Conservation (phyloP, 2,329 filamentous ascomycete species). For the Huntiella moniliformis region DNA sequence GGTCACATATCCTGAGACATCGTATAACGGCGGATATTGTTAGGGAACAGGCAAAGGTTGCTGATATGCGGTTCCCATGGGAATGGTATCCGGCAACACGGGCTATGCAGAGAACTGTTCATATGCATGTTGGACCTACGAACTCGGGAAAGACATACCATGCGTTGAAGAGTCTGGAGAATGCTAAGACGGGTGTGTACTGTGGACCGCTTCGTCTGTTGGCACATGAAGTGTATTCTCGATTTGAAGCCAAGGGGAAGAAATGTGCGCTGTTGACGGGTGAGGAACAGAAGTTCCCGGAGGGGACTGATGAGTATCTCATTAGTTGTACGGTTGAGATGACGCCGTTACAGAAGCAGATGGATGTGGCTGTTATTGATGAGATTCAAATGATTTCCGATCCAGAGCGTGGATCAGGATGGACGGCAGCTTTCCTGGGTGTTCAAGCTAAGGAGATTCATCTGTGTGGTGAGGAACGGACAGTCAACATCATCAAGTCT, state of each 20-base stretch:
- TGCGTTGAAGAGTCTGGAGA: slow-evolving; percentile 68
- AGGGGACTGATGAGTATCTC: slow-evolving; percentile 38
- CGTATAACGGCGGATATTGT: slow-evolving; percentile 37
- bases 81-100: slow-evolving; percentile 88
- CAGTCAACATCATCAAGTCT: slow-evolving; percentile 58
- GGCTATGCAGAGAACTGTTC: slow-evolving; percentile 59
- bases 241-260: slow-evolving; percentile 60
- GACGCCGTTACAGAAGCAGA: slow-evolving; percentile 32
- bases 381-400: slow-evolving; percentile 97
- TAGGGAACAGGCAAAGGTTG: slow-evolving; percentile 42
- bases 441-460: slow-evolving; percentile 78
- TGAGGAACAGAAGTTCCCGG: slow-evolving; percentile 62
- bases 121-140: slow-evolving; percentile 88
- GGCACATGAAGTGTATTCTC: slow-evolving; percentile 86
- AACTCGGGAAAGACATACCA: slow-evolving; percentile 98
- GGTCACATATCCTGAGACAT: slow-evolving; percentile 40
- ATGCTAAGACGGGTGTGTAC: slow-evolving; percentile 61
- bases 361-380: slow-evolving; percentile 89
- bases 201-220: slow-evolving; percentile 75
- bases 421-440: slow-evolving; percentile 80
- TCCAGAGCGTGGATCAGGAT: slow-evolving; percentile 67
- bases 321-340: slow-evolving; percentile 92
- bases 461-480: slow-evolving; percentile 76
- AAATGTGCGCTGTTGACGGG: slow-evolving; percentile 71
- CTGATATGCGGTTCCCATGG: slow-evolving; percentile 72